Conservation (phyloP, 73 alveolate genomes). For the Stentor roeselii region DNA sequence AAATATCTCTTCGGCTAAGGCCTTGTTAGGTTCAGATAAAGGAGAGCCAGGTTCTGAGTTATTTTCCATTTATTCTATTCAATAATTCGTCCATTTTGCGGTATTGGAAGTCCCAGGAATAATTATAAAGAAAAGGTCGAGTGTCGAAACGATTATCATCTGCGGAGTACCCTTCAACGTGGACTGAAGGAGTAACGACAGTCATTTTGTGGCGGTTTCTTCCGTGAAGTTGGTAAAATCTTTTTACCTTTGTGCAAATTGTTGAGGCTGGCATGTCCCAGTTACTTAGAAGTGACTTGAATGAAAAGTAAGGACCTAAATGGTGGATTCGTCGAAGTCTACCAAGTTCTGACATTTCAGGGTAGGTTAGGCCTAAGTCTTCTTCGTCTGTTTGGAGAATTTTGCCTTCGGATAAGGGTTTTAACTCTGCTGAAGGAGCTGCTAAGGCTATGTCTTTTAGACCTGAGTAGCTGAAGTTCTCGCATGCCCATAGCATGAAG, state of each 20-base stretch:
- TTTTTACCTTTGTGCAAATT: slow-evolving; percentile 58
- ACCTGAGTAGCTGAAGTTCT: not conserved
- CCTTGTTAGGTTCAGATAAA: not conserved
- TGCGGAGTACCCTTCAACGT: slow-evolving; percentile 85
- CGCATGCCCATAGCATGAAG: slow-evolving; percentile 44
- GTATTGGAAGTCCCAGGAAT: slow-evolving; percentile 78
- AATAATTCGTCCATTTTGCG: slow-evolving; percentile 66
- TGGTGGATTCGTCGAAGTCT: slow-evolving; percentile 61
- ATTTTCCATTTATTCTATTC: slow-evolving; percentile 11
- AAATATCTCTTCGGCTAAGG: not conserved
- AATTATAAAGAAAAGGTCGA: slow-evolving; percentile 78
- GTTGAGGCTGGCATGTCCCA: slow-evolving; percentile 67
- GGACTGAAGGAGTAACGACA: slow-evolving; percentile 86
- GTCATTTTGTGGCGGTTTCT: slow-evolving; percentile 61
- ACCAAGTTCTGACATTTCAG: slow-evolving; percentile 71
- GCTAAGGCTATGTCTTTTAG: slow-evolving; percentile 60
- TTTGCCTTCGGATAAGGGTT: slow-evolving; percentile 61
- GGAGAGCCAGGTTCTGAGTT: not conserved
- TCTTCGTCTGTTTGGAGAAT: slow-evolving; percentile 71
- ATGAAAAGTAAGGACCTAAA: slow-evolving; percentile 88
- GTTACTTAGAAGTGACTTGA: slow-evolving; percentile 53
- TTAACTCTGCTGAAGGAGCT: slow-evolving; percentile 75
- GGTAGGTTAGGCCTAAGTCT: slow-evolving; percentile 92
- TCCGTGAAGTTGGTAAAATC: slow-evolving; percentile 42
- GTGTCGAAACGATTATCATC: slow-evolving; percentile 93